These are phyloP conservation scores for Cladophialophora chaetospira DNA, from an alignment of 2,329 filamentous ascomycete genomes.

Conservation along the genomic window DNA sequence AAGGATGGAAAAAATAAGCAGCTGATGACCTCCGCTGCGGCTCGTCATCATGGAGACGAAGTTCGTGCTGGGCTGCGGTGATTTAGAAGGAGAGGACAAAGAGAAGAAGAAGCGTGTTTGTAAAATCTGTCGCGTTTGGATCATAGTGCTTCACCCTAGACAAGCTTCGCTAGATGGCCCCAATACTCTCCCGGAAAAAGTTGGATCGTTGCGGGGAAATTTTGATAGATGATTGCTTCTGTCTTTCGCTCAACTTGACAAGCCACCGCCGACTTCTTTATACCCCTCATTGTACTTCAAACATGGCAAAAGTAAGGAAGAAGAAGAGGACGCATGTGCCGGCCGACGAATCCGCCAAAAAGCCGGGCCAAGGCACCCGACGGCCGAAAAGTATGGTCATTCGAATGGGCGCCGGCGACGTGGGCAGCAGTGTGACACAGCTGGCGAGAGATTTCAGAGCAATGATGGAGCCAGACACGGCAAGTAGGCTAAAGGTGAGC, in stretches of 20 bases:
- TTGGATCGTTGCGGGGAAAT: too few species aligned
- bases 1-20: background rate
- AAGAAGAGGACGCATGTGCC: constrained; percentile 89
- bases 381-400: constrained; percentile 98
- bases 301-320: constrained; percentile 76
- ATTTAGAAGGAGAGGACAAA: too few species aligned
- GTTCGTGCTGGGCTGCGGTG: too few species aligned
- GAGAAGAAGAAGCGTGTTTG: too few species aligned
- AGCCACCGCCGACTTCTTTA: background rate
- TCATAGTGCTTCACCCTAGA: too few species aligned
- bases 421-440: constrained; percentile 88
- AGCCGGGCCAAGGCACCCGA: constrained; percentile 63
- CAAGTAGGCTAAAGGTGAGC: constrained; percentile 72
- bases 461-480: constrained; percentile 96
- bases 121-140: too few species aligned
- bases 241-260: background rate
- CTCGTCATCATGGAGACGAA: too few species aligned
- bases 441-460: constrained; percentile 85
- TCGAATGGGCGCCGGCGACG: constrained; percentile 89
- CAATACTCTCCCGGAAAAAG: too few species aligned
- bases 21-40: too few species aligned
- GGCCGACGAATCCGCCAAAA: constrained; percentile 62
- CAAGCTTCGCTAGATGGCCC: too few species aligned
- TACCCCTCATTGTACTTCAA: background rate
- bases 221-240: background rate